Conservation (phyloP, 202 grass and related monocot species). For the Carex arenaria region DNA sequence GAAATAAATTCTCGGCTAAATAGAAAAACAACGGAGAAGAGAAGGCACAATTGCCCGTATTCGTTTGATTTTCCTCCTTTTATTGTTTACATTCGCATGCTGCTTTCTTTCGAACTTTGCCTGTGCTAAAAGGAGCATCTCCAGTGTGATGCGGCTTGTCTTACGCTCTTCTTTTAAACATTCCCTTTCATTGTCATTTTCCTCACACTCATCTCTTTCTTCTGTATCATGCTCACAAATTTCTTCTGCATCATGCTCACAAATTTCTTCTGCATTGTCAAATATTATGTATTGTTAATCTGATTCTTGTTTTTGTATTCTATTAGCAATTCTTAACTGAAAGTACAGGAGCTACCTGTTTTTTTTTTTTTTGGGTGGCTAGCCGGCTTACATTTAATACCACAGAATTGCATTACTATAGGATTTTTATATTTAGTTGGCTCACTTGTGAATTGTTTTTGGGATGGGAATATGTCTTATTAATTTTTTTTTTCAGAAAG, state of each 20-base stretch:
- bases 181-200: background rate
- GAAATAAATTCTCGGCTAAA: background rate
- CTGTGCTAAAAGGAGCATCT: constrained; percentile 11
- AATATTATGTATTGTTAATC: background rate
- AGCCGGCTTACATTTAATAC: background rate
- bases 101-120: constrained; percentile 4
- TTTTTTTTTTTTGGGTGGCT: background rate
- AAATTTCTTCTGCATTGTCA: constrained; percentile 10
- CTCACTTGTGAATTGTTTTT: constrained; percentile 4
- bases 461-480: background rate
- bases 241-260: constrained; percentile 4
- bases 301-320: background rate
- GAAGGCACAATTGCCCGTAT: background rate
- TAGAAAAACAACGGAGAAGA: background rate
- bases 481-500: background rate
- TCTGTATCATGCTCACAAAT: background rate
- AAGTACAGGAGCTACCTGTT: background rate
- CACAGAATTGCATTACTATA: background rate
- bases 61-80: background rate
- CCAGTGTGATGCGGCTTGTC: background rate
- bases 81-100: background rate
- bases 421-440: background rate
- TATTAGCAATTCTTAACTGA: background rate
- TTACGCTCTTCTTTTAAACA: background rate
- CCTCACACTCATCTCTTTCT: background rate